Base-by-base conservation (phyloP, 768 basidiomycete species). In the Austroboletus festivus region DNA sequence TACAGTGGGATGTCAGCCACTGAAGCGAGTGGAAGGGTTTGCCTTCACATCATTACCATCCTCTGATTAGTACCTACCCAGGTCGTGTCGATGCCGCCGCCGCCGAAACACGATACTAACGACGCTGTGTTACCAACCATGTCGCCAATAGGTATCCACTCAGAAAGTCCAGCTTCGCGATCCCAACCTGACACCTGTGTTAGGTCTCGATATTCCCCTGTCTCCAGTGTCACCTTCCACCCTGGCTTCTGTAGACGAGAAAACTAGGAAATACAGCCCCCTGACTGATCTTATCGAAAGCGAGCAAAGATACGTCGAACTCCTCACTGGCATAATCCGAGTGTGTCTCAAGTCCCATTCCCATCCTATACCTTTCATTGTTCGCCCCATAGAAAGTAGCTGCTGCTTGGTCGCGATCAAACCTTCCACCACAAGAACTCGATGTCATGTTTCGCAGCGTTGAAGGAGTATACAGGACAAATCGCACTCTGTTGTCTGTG, bases 381-480 rank as follows among this genome's bases (percentile, higher is more conserved):
- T 47, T 48, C 42, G 20, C n/a, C 46, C 16, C 46, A 15, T 63
- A 98, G 93, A 92, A 89, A 81, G 89, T 96, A 5, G 96, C 96
- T 10, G 85, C 86, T n/a, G 96, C 96, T 42, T 99, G 96, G 96
- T 96, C 94, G 10, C 76, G 93, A 35, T 80, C 84, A 34, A 97
- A 97, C 67, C 84, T 99, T 33, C 96, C 96, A 16, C 96, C 96
- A 15, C 80, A 80, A 8, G 86, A 90, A 55, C 77, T 99, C 24
- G 96, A 99, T 68, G 69, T 77, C 44, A 95, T 98, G 89, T 99
- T 99, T 70, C 78, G 96, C 54, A 85, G 86, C 56, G 82, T 98
- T 44, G 96, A 99, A 68, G 79, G 78, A 20, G 82, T 98, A 18
- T 99, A 93, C 74, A 89, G 92, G 67, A 88, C 91, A 19, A 97